A percentile compares a stretch with the other conserved stretches of the same genome.
These are phyloP conservation scores for Didymella arachidicola DNA, from an alignment of 2,329 filamentous ascomycete genomes.

Conservation along the genomic window DNA sequence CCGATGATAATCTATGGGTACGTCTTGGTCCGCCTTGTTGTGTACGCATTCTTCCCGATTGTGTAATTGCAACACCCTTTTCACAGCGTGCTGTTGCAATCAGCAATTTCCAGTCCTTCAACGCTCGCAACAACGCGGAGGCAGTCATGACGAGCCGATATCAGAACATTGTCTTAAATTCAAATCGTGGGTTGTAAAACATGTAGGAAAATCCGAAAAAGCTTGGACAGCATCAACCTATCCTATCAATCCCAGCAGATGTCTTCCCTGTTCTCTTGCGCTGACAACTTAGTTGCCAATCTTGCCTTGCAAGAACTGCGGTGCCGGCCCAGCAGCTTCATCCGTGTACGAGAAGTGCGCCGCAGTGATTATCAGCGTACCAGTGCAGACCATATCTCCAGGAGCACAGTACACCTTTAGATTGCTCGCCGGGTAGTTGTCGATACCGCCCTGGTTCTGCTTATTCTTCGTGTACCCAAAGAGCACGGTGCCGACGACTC, in stretches of 20 bases:
- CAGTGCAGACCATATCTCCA: slow-evolving; percentile 48
- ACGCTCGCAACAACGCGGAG: too few species aligned
- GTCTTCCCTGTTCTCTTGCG: too few species aligned
- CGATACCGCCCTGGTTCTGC: slow-evolving; percentile 49
- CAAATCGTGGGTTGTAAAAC: not conserved
- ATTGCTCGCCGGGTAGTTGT: slow-evolving; percentile 42
- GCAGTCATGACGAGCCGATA: too few species aligned
- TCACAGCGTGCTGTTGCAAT: too few species aligned
- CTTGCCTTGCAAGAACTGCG: slow-evolving; percentile 37
- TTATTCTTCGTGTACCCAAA: slow-evolving; percentile 53
- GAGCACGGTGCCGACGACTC: slow-evolving; percentile 50
- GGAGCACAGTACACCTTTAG: slow-evolving; percentile 49
- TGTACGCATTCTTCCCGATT: too few species aligned
- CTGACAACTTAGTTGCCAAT: slow-evolving; percentile 12
- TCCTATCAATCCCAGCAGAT: too few species aligned
- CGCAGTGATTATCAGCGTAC: slow-evolving; percentile 43
- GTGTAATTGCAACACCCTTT: too few species aligned
- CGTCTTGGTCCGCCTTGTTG: too few species aligned
- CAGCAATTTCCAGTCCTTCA: too few species aligned
- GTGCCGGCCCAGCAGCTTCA: slow-evolving; percentile 37
- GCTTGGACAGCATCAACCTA: not conserved
- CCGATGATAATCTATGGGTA: too few species aligned
- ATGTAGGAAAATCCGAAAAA: not conserved
- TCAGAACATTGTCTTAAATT: not conserved
- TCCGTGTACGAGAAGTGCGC: slow-evolving; percentile 45